A percentile compares a stretch with the other conserved stretches of the same genome.
These are phyloP conservation scores for Brettanomyces bruxellensis DNA, from an alignment of 805 yeast species.

Conservation along the genomic window DNA sequence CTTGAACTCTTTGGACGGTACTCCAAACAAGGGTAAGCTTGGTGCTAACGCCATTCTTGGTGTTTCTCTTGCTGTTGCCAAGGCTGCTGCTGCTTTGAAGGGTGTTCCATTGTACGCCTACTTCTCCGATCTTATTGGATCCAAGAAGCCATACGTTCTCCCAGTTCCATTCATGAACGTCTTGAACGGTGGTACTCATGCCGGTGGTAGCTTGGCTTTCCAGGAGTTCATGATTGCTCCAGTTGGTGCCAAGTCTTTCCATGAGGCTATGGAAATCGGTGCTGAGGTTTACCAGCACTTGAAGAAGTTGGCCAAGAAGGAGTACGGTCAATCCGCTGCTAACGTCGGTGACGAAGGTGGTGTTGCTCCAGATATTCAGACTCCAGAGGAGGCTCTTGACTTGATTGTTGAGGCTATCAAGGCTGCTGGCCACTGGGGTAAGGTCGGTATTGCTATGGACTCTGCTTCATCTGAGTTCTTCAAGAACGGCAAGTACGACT, in stretches of 20 bases:
- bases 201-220: conserved; percentile 98
- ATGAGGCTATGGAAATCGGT: conserved; percentile 96
- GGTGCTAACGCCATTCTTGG: conserved; percentile 99
- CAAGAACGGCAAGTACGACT: conserved; percentile 94
- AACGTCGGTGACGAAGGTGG: conserved; percentile 99
- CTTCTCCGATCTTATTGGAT: conserved; percentile 70
- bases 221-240: conserved; percentile 99
- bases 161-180: conserved; percentile 99
- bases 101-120: conserved; percentile 89
- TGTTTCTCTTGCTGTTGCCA: conserved; percentile 94
- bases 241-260: conserved; percentile 78
- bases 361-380: conserved; percentile 95
- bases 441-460: conserved; percentile 87
- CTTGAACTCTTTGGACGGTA: conserved; percentile 84
- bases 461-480: conserved; percentile 97
- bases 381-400: conserved; percentile 97
- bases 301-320: conserved; percentile 86
- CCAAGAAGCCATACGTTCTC: conserved; percentile 79
- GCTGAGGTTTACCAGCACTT: conserved; percentile 96
- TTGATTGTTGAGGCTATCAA: conserved; percentile 84
- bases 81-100: conserved; percentile 97
- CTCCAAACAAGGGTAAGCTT: conserved; percentile 92
- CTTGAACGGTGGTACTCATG: conserved; percentile 99
- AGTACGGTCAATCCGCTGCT: conserved; percentile 97
- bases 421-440: conserved; percentile 91